These are phyloP conservation scores for Trichoderma simmonsii DNA, from an alignment of 2,329 filamentous ascomycete species.

Conservation along the genomic window DNA sequence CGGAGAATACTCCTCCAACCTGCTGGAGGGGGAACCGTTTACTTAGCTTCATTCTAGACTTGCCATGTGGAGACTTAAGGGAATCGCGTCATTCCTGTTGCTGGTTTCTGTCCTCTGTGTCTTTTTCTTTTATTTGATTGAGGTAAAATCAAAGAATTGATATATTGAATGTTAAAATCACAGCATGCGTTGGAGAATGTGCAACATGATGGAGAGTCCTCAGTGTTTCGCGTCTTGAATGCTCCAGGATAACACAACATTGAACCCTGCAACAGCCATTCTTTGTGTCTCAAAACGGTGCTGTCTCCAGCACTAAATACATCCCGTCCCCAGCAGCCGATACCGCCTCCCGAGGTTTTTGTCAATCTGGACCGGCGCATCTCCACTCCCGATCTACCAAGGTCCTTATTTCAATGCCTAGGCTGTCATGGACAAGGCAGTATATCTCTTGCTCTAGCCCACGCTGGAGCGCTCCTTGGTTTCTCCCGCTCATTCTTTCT, in stretches of 20 bases:
- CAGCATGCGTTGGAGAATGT: background rate
- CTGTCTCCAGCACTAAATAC: background rate
- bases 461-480: background rate
- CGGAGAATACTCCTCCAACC: background rate
- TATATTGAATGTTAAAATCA: background rate
- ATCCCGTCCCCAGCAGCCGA: conserved; percentile 3
- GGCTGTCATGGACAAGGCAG: background rate
- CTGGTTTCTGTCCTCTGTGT: background rate
- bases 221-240: background rate
- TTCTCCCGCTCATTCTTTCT: background rate
- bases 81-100: background rate
- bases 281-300: background rate
- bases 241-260: background rate
- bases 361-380: background rate
- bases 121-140: background rate
- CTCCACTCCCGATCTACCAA: background rate
- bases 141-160: background rate
- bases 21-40: background rate
- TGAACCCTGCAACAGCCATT: background rate
- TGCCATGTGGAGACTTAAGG: background rate
- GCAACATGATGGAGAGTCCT: background rate
- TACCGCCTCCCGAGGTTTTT: background rate
- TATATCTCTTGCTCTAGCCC: background rate
- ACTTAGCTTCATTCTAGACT: background rate
- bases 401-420: background rate